Base-by-base conservation (phyloP, 345 rosid genomes). In the Gynandropsis gynandra region DNA sequence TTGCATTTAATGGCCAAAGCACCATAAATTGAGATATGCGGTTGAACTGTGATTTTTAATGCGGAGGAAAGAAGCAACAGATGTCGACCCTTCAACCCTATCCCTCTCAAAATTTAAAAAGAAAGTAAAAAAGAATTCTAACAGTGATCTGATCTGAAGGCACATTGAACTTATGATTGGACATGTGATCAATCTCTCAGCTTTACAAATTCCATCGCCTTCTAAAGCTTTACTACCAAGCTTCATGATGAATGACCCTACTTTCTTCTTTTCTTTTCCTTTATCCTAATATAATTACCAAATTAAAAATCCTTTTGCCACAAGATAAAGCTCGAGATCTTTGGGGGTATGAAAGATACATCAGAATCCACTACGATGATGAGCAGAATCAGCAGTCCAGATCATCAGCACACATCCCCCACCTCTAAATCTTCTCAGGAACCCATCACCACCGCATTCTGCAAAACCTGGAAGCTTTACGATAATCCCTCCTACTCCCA, bases 401-500 rank as follows among this genome's bases (percentile, higher is more conserved):
- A 66, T 10, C 57, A 31, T 65, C 47, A 64, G 14, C 12, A 43
- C 63, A 19, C 52, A 31, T 42, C 5, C 29, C 5, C 29, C 29
- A 24, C 4, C 29, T 24, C 29, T 2, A 24, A 24, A 5, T 24
- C 29, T 24, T 58, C 55, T 61, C 33, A 29, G 50, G 69, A 74
- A 34, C 56, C 51, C 57, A 59, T 50, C 63, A 76, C 58, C 73
- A 70, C 73, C 56, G 40, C 81, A 54, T 66, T 71, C 60, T 58
- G 63, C 64, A 73, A 79, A 18, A 72, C 72, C 70, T 83, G 95
- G 95, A 83, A 78, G 68, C 76, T 79, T 57, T 84, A 88, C 68
- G 72, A 75, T 3, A 84, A 88, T 35, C 90, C 97, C 16, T 78
- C 72, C 73, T 82, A 73, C 71, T 65, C 10, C 31, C 53, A 56